Evolutionary conservation across 2,329 filamentous ascomycete species (phyloP), one percentile per base, ranked within the genome.

Genomic region (Penicillium sp.): DNA sequence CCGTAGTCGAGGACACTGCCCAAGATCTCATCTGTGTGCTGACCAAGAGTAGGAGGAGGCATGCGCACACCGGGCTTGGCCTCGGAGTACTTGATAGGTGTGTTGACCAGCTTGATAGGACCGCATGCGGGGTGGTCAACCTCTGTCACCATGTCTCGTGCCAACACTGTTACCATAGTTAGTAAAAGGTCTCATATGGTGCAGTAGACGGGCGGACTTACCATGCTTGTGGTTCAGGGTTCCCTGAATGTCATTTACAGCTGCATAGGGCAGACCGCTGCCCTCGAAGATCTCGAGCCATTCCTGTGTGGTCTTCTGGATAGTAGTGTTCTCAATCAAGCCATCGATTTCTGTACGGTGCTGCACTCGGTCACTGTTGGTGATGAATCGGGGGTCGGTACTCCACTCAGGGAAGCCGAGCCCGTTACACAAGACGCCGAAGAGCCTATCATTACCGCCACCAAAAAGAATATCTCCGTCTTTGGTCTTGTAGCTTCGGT

Each of bases 191-290:
- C 41, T 28, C 25, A 7, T 27, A 8, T 14, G 7, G 31, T 18
- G 10, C 2, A 29, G 7, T 8, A 34, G 14, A 27, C 5, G 9
- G 9, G 13, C 16, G 37, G 27, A 66, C 73, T 73, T 76, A 73
- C 89, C 89, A 71, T 99, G 93, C 54, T 86, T 80, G 65, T 96
- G 90, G 53, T 87, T 84, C 44, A 99, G 74, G 0, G 93, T 89
- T 16, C 78, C 81, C 68, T 93, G 87, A 7, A 99, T 83, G 64
- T 99, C 92, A 65, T 97, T 99, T 60, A 99, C 87, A 1, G 92
- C 89, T 0, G 92, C 88, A 64, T 93, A 99, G 0, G 93, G 93
- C 84, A 99, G 84, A 4, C 93, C 93, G 50, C 81, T 87, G n/a
- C 89, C 90, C 62, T 96, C 89, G 37, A 96, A 84, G 1, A 91